Conservation (phyloP, 2,329 filamentous ascomycete genomes). For the Harringtonia lauricola region DNA sequence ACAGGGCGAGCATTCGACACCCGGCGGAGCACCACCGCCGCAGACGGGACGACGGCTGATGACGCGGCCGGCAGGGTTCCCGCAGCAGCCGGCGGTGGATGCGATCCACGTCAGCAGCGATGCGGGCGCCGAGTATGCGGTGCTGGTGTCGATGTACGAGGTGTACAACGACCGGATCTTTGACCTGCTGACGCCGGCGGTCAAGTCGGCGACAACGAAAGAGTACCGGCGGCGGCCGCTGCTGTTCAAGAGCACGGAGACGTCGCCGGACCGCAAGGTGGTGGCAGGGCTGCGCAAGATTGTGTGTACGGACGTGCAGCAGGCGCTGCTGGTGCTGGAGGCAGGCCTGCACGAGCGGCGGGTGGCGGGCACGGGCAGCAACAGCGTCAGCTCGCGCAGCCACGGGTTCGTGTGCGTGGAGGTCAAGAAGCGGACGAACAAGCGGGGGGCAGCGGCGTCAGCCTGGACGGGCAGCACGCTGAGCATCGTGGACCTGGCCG, state of each 20-base stretch:
- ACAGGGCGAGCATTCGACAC: constrained; percentile 33
- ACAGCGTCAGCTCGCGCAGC: constrained; percentile 82
- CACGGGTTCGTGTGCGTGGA: constrained; percentile 96
- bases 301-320: constrained; percentile 68
- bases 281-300: constrained; percentile 88
- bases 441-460: constrained; percentile 12
- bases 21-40: constrained; percentile 30
- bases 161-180: constrained; percentile 98
- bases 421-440: constrained; percentile 62
- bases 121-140: constrained; percentile 65
- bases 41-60: constrained; percentile 51
- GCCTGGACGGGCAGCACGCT: constrained; percentile 68
- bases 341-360: constrained; percentile 77
- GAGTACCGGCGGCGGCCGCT: constrained; percentile 67
- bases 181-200: constrained; percentile 65
- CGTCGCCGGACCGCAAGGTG: constrained; percentile 82
- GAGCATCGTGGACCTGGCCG: constrained; percentile 85
- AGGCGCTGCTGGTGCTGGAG: constrained; percentile 83
- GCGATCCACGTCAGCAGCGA: constrained; percentile 57
- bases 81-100: constrained; percentile 64
- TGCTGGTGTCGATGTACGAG: constrained; percentile 96
- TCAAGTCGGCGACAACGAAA: constrained; percentile 50
- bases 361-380: constrained; percentile 84
- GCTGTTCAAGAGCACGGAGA: constrained; percentile 85
- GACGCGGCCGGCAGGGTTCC: constrained; percentile 58